A percentile compares a stretch with the other conserved stretches of the same genome.
Evolutionary conservation across 306 rosid species (phyloP).

Genomic region (Fagus sylvatica): DNA sequence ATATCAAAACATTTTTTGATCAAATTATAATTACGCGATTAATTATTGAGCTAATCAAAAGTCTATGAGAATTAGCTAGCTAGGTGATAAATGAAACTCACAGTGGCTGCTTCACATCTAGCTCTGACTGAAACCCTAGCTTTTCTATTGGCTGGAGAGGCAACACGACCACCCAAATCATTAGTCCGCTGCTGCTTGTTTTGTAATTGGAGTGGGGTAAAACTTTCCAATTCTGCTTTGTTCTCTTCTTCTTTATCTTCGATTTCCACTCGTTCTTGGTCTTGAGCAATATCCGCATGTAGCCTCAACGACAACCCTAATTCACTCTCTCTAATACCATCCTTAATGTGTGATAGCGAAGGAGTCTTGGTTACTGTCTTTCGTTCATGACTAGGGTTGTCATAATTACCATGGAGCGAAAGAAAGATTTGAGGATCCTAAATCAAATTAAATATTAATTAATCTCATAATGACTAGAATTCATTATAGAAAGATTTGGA

Average conservation of each 20-base stretch:
- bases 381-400: slow-evolving; percentile 28
- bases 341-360: slow-evolving; percentile 28
- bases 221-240: slow-evolving; percentile 27
- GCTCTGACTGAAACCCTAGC: slow-evolving; percentile 98
- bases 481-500: background rate
- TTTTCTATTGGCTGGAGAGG: slow-evolving; percentile 63
- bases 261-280: slow-evolving; percentile 22
- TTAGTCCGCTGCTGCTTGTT: slow-evolving; percentile 46
- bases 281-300: slow-evolving; percentile 35
- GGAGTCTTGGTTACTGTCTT: slow-evolving; percentile 29
- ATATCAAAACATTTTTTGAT: background rate
- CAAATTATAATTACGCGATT: background rate
- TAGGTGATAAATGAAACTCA: slow-evolving; percentile 30
- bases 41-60: too few species aligned
- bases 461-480: background rate
- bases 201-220: slow-evolving; percentile 26
- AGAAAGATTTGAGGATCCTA: slow-evolving; percentile 60
- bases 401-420: slow-evolving; percentile 45
- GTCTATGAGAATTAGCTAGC: background rate
- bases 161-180: slow-evolving; percentile 36
- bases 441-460: slow-evolving; percentile 14
- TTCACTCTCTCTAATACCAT: slow-evolving; percentile 30
- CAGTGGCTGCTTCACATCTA: slow-evolving; percentile 89
- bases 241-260: slow-evolving; percentile 11
- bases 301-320: slow-evolving; percentile 77